Evolutionary conservation across 73 alveolate genomes (phyloP).

Genomic region (Paramecium pentaurelia): DNA sequence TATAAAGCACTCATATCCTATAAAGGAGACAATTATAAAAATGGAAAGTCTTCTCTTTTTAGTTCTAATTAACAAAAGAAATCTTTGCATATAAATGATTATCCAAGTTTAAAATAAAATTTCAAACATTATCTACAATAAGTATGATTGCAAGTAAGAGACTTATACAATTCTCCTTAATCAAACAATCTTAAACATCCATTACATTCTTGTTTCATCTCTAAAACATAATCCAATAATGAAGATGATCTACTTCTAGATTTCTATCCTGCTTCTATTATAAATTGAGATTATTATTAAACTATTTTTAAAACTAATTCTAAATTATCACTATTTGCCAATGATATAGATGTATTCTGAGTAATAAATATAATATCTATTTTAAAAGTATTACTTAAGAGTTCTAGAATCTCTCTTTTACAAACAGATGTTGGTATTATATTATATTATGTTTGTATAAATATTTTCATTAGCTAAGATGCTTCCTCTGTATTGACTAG

Average conservation of each 20-base stretch:
- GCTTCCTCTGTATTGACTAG: neutral
- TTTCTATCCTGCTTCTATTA: neutral
- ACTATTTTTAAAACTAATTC: neutral
- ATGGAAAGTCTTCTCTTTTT: conserved; percentile 39
- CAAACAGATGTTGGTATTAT: neutral
- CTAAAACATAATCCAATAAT: neutral
- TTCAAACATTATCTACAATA: conserved; percentile 16
- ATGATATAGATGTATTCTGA: neutral
- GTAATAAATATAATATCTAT: neutral
- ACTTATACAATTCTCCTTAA: neutral
- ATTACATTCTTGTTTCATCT: conserved; percentile 15
- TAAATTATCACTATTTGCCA: neutral
- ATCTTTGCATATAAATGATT: neutral
- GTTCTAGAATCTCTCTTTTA: neutral
- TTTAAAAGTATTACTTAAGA: neutral
- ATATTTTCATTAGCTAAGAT: neutral
- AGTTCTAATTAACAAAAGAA: neutral
- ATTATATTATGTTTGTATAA: neutral
- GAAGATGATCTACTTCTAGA: neutral
- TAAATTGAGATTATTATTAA: neutral
- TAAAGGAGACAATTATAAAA: neutral
- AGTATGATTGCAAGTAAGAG: neutral
- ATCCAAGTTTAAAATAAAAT: conserved; percentile 4
- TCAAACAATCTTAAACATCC: neutral
- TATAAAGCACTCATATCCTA: neutral